Conservation (phyloP, 148 eudicot species). For the Drosera capensis region DNA sequence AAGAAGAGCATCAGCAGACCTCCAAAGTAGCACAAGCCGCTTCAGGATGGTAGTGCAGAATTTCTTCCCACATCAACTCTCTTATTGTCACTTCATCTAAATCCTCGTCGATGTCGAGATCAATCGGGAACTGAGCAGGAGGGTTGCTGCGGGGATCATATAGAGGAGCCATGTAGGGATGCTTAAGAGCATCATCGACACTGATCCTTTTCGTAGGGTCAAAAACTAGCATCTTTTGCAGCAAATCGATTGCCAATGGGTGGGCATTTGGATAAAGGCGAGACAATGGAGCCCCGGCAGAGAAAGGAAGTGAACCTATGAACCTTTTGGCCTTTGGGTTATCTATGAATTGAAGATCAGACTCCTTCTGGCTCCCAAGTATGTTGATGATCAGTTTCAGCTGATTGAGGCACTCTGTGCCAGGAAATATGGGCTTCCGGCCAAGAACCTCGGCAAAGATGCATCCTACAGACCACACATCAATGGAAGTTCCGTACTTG, state of each 20-base stretch:
- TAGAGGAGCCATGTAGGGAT: slow-evolving; percentile 17
- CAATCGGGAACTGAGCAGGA: slow-evolving; percentile 4
- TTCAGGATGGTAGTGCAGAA: slow-evolving; percentile 13
- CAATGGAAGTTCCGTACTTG: slow-evolving; percentile 20
- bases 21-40: background rate
- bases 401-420: slow-evolving; percentile 11
- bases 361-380: slow-evolving; percentile 15
- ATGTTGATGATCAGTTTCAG: slow-evolving; percentile 10
- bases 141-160: slow-evolving; percentile 2
- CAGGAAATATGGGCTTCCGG: slow-evolving; percentile 18
- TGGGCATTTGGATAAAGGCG: slow-evolving; percentile 14
- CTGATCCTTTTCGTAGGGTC: slow-evolving; percentile 25
- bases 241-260: slow-evolving; percentile 21
- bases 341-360: slow-evolving; percentile 12
- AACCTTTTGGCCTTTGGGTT: slow-evolving; percentile 2
- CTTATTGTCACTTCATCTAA: slow-evolving; percentile 11
- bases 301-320: slow-evolving; percentile 3
- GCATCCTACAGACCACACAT: slow-evolving; percentile 36
- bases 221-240: slow-evolving; percentile 22
- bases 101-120: slow-evolving; percentile 11
- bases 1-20: background rate
- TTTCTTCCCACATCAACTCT: slow-evolving; percentile 23
- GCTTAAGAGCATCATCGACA: slow-evolving; percentile 22
- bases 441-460: slow-evolving; percentile 29
- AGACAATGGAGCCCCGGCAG: background rate